A percentile compares a stretch with the other conserved stretches of the same genome.
These are phyloP conservation scores for Hanseniaspora uvarum DNA, from an alignment of 1,139 yeast species.

Conservation along the genomic window DNA sequence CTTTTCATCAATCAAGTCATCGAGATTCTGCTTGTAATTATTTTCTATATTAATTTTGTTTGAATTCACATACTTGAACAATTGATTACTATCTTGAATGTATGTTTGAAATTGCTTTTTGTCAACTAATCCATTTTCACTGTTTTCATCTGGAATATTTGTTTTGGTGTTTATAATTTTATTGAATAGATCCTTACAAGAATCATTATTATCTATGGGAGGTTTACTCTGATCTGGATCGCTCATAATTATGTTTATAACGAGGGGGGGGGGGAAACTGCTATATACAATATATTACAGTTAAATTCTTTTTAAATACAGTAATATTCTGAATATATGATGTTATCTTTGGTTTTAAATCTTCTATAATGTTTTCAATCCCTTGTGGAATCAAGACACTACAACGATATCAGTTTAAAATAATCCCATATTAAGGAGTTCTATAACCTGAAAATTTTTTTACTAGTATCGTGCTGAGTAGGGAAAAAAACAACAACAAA, in stretches of 20 bases:
- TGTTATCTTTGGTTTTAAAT: background rate
- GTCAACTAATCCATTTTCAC: background rate
- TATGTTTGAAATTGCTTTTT: constrained; percentile 6
- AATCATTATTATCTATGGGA: background rate
- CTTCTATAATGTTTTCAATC: background rate
- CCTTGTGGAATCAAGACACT: background rate
- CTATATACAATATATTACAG: background rate
- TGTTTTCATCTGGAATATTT: background rate
- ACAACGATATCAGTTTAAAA: background rate
- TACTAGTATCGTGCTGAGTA: background rate
- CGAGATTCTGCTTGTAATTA: background rate
- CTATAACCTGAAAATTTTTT: background rate
- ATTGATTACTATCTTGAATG: constrained; percentile 12
- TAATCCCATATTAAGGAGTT: background rate
- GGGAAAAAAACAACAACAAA: background rate
- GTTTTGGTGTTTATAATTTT: background rate
- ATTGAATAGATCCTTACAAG: constrained; percentile 3
- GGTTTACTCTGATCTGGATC: background rate
- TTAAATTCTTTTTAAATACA: background rate
- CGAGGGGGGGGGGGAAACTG: background rate
- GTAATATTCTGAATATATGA: background rate
- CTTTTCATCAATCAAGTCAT: background rate
- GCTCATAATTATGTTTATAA: background rate
- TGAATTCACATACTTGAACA: constrained; percentile 4
- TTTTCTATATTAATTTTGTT: constrained; percentile 4